Conservation (phyloP, 345 rosid genomes). For the Aurinia saxatilis region DNA sequence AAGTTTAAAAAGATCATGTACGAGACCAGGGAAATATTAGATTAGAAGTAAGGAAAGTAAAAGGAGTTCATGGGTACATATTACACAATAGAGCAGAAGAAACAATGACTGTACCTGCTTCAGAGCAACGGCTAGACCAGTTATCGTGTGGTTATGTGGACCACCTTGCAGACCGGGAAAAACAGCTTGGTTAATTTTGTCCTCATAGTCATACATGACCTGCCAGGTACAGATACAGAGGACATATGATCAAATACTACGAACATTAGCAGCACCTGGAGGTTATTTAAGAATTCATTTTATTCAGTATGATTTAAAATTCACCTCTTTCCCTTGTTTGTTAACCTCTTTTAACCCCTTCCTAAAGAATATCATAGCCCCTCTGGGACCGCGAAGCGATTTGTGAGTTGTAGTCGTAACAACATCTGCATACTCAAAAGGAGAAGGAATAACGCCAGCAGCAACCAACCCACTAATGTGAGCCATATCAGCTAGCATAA, state of each 20-base stretch:
- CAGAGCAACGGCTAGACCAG: constrained; percentile 88
- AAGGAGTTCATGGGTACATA: not conserved
- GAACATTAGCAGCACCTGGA: not conserved
- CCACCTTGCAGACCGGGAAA: constrained; percentile 99
- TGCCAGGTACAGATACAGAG: constrained; percentile 27
- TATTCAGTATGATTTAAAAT: not conserved
- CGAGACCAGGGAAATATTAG: not conserved
- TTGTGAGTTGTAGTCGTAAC: constrained; percentile 98
- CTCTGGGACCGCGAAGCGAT: constrained; percentile 97
- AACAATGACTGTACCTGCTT: constrained; percentile 51
- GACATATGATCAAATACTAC: not conserved
- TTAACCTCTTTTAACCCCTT: constrained; percentile 82
- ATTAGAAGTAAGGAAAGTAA: not conserved
- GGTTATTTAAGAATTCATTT: not conserved
- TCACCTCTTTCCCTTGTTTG: constrained; percentile 87
- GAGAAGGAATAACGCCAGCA: constrained; percentile 93
- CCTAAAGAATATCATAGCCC: constrained; percentile 96
- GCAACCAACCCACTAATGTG: constrained; percentile 97
- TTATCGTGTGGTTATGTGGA: constrained; percentile 91
- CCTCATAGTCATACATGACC: constrained; percentile 86
- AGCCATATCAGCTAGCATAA: constrained; percentile 92
- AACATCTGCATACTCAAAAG: constrained; percentile 90
- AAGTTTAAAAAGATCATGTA: constrained; percentile 16
- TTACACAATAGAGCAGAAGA: not conserved
- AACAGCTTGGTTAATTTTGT: constrained; percentile 85